A percentile compares a stretch with the other conserved stretches of the same genome.
phyloP scores from a whole-genome alignment of 1,284 basidiomycete genomes.

The Ustilago sp. region DNA sequence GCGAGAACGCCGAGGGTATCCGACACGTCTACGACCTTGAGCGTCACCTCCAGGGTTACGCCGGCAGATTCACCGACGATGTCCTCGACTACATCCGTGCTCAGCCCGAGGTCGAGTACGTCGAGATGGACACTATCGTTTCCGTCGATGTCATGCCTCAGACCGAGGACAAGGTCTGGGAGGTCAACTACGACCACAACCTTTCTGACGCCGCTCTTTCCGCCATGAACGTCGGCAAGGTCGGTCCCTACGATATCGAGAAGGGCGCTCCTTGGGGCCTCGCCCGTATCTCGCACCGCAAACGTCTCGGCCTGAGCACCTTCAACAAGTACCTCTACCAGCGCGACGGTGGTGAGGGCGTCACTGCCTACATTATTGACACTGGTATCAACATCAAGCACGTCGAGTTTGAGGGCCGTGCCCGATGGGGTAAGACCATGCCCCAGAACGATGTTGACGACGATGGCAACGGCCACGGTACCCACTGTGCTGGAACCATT shows the following conservation, averaged over 20 bases:
- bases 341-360: conserved; percentile 83
- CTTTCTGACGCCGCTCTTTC: conserved; percentile 74
- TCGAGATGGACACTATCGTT: conserved; percentile 81
- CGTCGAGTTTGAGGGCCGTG: conserved; percentile 87
- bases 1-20: conserved; percentile 53
- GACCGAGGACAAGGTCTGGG: conserved; percentile 57
- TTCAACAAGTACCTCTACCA: conserved; percentile 90
- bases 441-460: conserved; percentile 78
- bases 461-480: conserved; percentile 77
- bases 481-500: conserved; percentile 77
- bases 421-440: conserved; percentile 71
- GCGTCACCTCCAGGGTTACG: conserved; percentile 78
- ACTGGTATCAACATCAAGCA: conserved; percentile 91
- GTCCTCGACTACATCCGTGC: conserved; percentile 83
- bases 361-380: conserved; percentile 80
- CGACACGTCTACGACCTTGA: conserved; percentile 65
- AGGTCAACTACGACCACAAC: conserved; percentile 74
- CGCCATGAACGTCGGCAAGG: conserved; percentile 59
- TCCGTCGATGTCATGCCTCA: conserved; percentile 63
- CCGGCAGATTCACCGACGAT: conserved; percentile 82
- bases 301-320: conserved; percentile 81
- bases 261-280: conserved; percentile 93
- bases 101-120: conserved; percentile 89
- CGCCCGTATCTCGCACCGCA: conserved; percentile 91
- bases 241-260: conserved; percentile 72